Evolutionary conservation across 148 eudicot species (phyloP).

Genomic region (Polygonum aviculare): DNA sequence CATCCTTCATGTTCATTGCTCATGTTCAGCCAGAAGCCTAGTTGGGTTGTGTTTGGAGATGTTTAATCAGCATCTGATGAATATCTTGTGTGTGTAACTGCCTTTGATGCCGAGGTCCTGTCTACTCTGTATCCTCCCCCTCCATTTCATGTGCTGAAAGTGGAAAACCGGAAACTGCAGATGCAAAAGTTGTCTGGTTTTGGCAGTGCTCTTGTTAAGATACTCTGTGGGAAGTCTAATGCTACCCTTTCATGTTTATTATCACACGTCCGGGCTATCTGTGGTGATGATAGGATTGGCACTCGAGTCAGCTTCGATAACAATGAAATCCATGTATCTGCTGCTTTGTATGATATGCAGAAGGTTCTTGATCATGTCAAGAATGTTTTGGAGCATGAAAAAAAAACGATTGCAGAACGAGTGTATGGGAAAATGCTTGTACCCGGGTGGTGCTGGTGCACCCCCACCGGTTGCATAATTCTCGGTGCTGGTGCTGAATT

Average conservation of each 20-base stretch:
- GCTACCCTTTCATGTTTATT: too few species aligned
- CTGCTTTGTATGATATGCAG: slow-evolving; percentile 40
- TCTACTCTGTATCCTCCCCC: slow-evolving; percentile 49
- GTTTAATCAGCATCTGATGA: slow-evolving; percentile 44
- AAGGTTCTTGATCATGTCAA: slow-evolving; percentile 31
- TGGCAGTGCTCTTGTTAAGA: slow-evolving; percentile 47
- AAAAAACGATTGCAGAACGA: slow-evolving; percentile 50
- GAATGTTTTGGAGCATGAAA: slow-evolving; percentile 42
- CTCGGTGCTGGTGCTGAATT: slow-evolving; percentile 89
- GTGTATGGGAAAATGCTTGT: slow-evolving; percentile 65
- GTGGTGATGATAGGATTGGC: slow-evolving; percentile 17
- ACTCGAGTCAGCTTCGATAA: slow-evolving; percentile 54
- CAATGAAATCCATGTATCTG: slow-evolving; percentile 46
- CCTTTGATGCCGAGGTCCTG: slow-evolving; percentile 41
- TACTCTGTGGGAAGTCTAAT: slow-evolving; percentile 54
- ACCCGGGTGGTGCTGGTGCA: slow-evolving; percentile 52
- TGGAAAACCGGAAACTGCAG: slow-evolving; percentile 50
- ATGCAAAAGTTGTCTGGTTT: slow-evolving; percentile 35
- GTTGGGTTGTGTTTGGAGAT: slow-evolving; percentile 88
- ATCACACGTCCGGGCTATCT: too few species aligned
- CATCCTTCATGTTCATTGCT: slow-evolving; percentile 83
- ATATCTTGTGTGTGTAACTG: slow-evolving; percentile 73
- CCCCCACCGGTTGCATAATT: slow-evolving; percentile 67
- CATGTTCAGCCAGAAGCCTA: slow-evolving; percentile 51
- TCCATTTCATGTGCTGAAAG: slow-evolving; percentile 38